Evolutionary conservation across 225 moss, liverwort and hornwort species (phyloP), one percentile per base, ranked within the genome.

Genomic region (Neckera pumila): DNA sequence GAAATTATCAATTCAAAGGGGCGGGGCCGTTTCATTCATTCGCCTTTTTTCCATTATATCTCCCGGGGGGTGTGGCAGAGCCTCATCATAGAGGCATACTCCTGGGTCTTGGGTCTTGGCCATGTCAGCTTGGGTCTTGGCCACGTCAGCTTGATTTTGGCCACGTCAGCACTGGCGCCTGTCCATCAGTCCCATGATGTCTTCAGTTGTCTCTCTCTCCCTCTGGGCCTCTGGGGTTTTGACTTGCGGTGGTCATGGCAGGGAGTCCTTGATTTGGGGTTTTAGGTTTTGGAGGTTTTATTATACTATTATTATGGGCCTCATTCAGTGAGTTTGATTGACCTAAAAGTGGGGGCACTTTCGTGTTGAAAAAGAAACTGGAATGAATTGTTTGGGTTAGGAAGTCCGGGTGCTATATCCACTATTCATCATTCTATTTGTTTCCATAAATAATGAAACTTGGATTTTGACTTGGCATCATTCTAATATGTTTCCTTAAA

Each of bases 71-170:
- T 22, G n/a, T 86, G 80, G 69, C 86, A 71, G 61, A 47, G 47
- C 21, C 87, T 87, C 87, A 87, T 87, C 87, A 87, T 81, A 87
- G 87, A 87, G 80, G 80, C 80, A 80, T 80, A 67, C 86, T 59
- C 45, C 16, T 22, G 30, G 53, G 26, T 0, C 23, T 3, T 3
- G 4, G 18, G 36, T 0, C 23, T 3, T 69, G 34, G 12, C 74
- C 85, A 73, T 3, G 85, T 85, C 85, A 85, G 61, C 85, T 34
- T 4, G 4, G 13, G 62, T 0, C 9, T 7, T 2, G 49, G 27
- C 20, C 83, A 81, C 10, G 73, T 85, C 84, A 73, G 73, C 22
- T 22, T 9, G 3, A n/a, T n/a, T n/a, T 6, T 19, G 80, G 15
- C 59, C 79, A 82, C 7, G 76, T 85, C 85, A 76, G 76, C 31